phyloP scores from a whole-genome alignment of 768 basidiomycete genomes.

The Cyclocybe aegerita region DNA sequence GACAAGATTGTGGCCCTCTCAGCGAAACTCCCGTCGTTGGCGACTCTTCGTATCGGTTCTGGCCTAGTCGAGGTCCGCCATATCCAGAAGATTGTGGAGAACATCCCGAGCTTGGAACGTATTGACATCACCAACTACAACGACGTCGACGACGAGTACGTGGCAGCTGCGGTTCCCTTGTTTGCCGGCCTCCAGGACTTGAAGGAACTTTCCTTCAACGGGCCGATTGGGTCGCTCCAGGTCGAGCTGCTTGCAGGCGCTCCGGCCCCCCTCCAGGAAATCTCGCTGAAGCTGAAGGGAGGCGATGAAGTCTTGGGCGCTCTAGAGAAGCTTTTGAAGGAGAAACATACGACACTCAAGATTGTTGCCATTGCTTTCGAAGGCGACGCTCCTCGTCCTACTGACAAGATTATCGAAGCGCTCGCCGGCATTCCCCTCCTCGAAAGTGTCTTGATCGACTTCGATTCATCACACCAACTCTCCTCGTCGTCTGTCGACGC shows the following conservation, averaged over 20 bases:
- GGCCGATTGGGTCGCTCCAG: not conserved
- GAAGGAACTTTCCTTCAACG: not conserved
- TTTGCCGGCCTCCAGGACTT: not conserved
- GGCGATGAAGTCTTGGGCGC: not conserved
- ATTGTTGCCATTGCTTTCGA: not conserved
- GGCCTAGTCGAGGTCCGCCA: not conserved
- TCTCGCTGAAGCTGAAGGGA: not conserved
- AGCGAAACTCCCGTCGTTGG: conserved; percentile 1
- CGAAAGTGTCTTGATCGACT: conserved; percentile 1
- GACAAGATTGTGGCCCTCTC: not conserved
- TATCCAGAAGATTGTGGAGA: not conserved
- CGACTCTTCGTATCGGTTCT: not conserved
- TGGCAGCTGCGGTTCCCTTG: not conserved
- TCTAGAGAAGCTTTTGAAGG: conserved; percentile 2
- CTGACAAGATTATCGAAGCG: conserved; percentile 1
- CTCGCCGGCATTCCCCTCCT: conserved; percentile 1
- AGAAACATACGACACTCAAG: conserved; percentile 3
- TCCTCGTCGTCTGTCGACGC: not conserved
- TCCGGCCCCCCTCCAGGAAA: not conserved
- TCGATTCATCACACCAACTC: not conserved
- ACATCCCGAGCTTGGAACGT: conserved; percentile 1
- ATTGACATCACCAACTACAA: conserved; percentile 1
- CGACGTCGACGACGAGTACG: conserved; percentile 1
- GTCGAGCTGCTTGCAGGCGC: not conserved
- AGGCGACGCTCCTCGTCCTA: not conserved